These are phyloP conservation scores for Boletus edulis DNA, from an alignment of 768 basidiomycete genomes.

Conservation along the genomic window DNA sequence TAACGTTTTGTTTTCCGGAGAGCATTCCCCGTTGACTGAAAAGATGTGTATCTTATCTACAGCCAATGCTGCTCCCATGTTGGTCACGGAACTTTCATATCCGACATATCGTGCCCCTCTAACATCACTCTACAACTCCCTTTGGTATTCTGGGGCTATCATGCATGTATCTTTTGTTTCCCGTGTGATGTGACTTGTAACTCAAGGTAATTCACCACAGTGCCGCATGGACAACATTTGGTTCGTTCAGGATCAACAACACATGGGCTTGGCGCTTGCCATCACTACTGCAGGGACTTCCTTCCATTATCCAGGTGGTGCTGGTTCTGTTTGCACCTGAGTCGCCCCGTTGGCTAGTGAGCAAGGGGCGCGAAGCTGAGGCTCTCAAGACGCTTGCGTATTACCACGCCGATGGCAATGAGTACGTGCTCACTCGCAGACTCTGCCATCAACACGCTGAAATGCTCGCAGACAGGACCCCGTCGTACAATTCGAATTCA, in stretches of 20 bases:
- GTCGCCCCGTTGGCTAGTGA: constrained; percentile 80
- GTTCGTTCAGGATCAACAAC: constrained; percentile 64
- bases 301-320: constrained; percentile 62
- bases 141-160: constrained; percentile 85
- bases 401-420: constrained; percentile 79
- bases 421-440: constrained; percentile 31
- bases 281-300: constrained; percentile 67
- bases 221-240: constrained; percentile 85
- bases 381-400: constrained; percentile 71
- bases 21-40: background rate
- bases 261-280: constrained; percentile 86
- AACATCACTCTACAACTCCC: constrained; percentile 77
- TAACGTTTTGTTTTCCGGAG: background rate
- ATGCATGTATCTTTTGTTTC: constrained; percentile 41
- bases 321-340: constrained; percentile 74
- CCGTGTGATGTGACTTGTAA: background rate
- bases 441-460: background rate
- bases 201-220: constrained; percentile 25
- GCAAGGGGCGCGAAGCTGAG: constrained; percentile 66
- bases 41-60: constrained; percentile 1
- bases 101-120: constrained; percentile 78
- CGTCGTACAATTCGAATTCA: constrained; percentile 69
- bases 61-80: constrained; percentile 75
- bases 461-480: constrained; percentile 46
- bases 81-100: constrained; percentile 85